Evolutionary conservation across 2,329 filamentous ascomycete species (phyloP), one percentile per base, ranked within the genome.

Genomic region (Fusarium cicatricum): DNA sequence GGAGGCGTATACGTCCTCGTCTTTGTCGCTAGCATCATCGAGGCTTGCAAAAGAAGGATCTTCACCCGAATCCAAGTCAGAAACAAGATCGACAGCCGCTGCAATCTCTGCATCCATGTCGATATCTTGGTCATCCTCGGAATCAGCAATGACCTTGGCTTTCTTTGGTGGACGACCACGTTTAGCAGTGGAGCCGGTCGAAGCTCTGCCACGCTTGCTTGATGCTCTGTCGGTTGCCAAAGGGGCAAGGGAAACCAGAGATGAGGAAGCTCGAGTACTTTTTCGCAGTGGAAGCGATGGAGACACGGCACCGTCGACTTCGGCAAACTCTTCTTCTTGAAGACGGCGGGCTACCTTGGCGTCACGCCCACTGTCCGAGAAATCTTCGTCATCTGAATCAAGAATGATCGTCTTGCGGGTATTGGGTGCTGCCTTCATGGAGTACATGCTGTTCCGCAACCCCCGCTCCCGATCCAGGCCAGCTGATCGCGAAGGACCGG

Each of bases 341-440:
- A 76, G 52, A 9, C 67, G 71, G 17, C 72, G 72, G 34, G 76
- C 76, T 21, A 70, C 59, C 33, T 66, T 54, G 11, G 67, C 72
- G 46, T 75, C 70, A 12, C 62, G 59, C 11, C 64, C 69, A 6
- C 58, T 32, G 16, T 68, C 68, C 2, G 57, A 60, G 38, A 67
- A 52, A 26, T 70, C 70, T 0, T 75, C 73, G 3, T 77, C 71
- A n/a, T 77, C 73, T 1, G 74, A 74, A 10, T 79, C 75, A 2
- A 77, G 72, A 70, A 57, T 82, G 72, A 79, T 73, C 3, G 33
- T 49, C 10, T 28, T 76, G 69, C 49, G 76, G 57, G 42, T 78
- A 72, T 71, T 84, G 82, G 47, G 74, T 70, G 59, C 81, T 75
- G 75, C n/a, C 11, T 73, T 75, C 65, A 85, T 70, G 2, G 82